phyloP scores from a whole-genome alignment of 495 filamentous ascomycete genomes.

The Letharia columbiana region DNA sequence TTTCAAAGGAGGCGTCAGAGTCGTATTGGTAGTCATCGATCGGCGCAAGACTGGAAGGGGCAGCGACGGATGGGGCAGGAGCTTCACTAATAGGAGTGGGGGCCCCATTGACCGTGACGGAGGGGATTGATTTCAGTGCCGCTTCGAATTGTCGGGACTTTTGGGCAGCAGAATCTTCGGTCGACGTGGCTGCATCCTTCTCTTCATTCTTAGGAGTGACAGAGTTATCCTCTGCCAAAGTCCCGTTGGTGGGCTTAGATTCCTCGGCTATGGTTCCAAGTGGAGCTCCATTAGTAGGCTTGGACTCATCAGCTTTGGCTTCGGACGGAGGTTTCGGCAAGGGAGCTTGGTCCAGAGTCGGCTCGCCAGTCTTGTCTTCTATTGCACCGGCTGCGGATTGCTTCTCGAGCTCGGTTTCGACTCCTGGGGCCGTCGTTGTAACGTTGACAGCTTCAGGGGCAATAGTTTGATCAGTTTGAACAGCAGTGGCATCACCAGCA shows the following conservation, averaged over 20 bases:
- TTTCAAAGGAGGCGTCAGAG: conserved; percentile 25
- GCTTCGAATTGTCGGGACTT: conserved; percentile 2
- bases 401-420: conserved; percentile 9
- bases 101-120: conserved; percentile 17
- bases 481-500: conserved; percentile 1
- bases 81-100: background rate
- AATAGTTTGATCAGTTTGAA: background rate
- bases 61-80: conserved; percentile 7
- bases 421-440: conserved; percentile 3
- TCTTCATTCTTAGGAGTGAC: background rate
- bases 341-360: conserved; percentile 7
- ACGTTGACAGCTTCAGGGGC: conserved; percentile 11
- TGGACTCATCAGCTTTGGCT: background rate
- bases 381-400: conserved; percentile 7
- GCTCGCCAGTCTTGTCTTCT: conserved; percentile 11
- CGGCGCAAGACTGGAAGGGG: conserved; percentile 15
- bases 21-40: conserved; percentile 26
- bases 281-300: conserved; percentile 5
- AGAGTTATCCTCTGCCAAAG: background rate
- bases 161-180: background rate
- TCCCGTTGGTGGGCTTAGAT: background rate
- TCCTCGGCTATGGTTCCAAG: background rate
- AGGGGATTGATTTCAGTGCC: conserved; percentile 13
- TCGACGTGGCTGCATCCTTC: background rate
- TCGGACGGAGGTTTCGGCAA: conserved; percentile 16